Conservation (phyloP, 352 stramenopile genomes). For the Pythium biforme region DNA sequence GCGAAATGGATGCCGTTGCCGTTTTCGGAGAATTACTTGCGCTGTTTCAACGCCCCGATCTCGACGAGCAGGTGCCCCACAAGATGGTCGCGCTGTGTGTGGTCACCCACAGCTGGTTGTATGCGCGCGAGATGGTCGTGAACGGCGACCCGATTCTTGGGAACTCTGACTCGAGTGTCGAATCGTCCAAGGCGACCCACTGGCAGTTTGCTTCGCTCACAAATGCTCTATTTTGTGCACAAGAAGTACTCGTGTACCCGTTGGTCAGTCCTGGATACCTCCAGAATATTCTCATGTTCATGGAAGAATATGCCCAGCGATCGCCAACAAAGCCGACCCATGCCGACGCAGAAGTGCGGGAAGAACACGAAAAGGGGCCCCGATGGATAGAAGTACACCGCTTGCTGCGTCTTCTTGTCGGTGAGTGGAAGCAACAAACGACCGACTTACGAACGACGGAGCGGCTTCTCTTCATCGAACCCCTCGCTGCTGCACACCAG, state of each 20-base stretch:
- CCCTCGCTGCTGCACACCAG: constrained; percentile 12
- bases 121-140: constrained; percentile 59
- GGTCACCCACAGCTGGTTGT: constrained; percentile 55
- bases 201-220: constrained; percentile 64
- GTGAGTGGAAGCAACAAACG: constrained; percentile 73
- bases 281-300: constrained; percentile 50
- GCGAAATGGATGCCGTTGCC: constrained; percentile 49
- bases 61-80: constrained; percentile 37
- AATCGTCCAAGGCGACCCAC: constrained; percentile 33
- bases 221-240: constrained; percentile 55
- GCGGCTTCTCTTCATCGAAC: constrained; percentile 45
- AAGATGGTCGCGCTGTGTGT: constrained; percentile 61
- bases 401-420: constrained; percentile 58
- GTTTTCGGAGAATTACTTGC: constrained; percentile 71
- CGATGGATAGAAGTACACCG: constrained; percentile 69
- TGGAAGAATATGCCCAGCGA: constrained; percentile 51
- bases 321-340: constrained; percentile 22
- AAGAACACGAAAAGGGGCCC: not conserved
- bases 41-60: constrained; percentile 33
- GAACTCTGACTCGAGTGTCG: constrained; percentile 10
- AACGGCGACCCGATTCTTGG: constrained; percentile 35
- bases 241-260: constrained; percentile 71
- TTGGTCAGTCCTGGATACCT: constrained; percentile 63
- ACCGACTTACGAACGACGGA: constrained; percentile 50
- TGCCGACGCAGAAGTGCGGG: not conserved